phyloP scores from a whole-genome alignment of 2,329 filamentous ascomycete genomes.

The Exophiala oligosperma region DNA sequence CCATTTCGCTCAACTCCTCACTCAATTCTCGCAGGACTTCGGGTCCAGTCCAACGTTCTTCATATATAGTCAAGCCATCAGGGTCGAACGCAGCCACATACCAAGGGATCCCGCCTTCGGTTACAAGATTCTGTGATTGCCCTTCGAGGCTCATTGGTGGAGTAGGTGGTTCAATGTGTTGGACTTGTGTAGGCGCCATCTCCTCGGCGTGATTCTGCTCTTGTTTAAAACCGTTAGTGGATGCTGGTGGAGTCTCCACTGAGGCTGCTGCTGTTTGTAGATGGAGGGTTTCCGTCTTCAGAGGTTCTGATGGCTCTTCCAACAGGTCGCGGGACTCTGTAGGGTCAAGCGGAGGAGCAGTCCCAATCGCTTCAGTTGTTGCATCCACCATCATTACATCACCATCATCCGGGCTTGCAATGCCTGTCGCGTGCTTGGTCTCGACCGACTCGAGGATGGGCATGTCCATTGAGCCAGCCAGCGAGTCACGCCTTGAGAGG shows the following conservation, averaged over 20 bases:
- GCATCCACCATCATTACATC: constrained; percentile 43
- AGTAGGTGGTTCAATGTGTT: constrained; percentile 36
- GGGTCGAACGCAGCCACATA: constrained; percentile 81
- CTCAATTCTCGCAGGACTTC: constrained; percentile 73
- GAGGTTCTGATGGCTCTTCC: not conserved
- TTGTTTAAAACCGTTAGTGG: constrained; percentile 32
- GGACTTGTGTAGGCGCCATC: constrained; percentile 48
- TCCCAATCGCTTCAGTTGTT: constrained; percentile 30
- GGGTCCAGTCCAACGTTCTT: constrained; percentile 71
- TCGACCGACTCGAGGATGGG: constrained; percentile 33
- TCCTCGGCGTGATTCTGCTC: constrained; percentile 29
- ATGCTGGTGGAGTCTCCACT: constrained; percentile 30
- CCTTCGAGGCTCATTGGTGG: constrained; percentile 43
- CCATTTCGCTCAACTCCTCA: constrained; percentile 87
- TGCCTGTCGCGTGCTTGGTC: constrained; percentile 28
- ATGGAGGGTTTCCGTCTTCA: constrained; percentile 10
- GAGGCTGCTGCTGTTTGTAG: constrained; percentile 8
- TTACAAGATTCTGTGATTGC: constrained; percentile 53
- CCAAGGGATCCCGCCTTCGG: constrained; percentile 80
- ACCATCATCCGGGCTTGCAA: constrained; percentile 20
- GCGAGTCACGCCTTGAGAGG: constrained; percentile 52
- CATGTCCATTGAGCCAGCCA: constrained; percentile 36
- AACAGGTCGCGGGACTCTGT: not conserved
- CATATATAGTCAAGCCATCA: constrained; percentile 74
- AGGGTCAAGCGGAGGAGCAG: constrained; percentile 4